Conservation (phyloP, 2,329 filamentous ascomycete species). For the Aureobasidium melanogenum region DNA sequence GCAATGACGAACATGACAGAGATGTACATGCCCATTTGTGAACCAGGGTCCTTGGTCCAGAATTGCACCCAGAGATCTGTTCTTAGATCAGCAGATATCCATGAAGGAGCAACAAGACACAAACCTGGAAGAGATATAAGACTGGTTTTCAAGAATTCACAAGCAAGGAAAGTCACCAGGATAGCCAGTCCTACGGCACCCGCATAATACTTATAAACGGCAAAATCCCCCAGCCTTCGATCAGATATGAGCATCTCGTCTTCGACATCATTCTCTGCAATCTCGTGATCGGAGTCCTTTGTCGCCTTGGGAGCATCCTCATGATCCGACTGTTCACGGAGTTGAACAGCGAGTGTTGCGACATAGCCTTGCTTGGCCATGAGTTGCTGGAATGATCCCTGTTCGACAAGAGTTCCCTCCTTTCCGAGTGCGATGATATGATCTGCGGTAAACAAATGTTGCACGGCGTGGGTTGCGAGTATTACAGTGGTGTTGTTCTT, state of each 20-base stretch:
- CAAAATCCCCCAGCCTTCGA: not conserved
- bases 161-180: not conserved
- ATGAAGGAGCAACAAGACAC: not conserved
- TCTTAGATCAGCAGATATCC: not conserved
- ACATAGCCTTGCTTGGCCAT: not conserved
- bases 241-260: not conserved
- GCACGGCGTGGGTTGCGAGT: conserved; percentile 30
- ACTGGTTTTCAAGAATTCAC: not conserved
- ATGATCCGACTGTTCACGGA: not conserved
- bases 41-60: not conserved
- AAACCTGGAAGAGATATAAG: not conserved
- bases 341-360: not conserved
- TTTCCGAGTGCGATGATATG: conserved; percentile 26
- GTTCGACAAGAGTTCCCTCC: not conserved
- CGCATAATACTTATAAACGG: not conserved
- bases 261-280: not conserved
- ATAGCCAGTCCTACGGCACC: not conserved
- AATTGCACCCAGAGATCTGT: not conserved
- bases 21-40: not conserved
- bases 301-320: not conserved
- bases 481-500: conserved; percentile 32
- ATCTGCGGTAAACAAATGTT: conserved; percentile 29
- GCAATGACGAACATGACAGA: not conserved
- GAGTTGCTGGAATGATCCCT: not conserved
- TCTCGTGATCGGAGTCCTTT: not conserved